These are phyloP conservation scores for Erythrobasidium yunnanense DNA, from an alignment of 768 basidiomycete genomes.

Conservation along the genomic window DNA sequence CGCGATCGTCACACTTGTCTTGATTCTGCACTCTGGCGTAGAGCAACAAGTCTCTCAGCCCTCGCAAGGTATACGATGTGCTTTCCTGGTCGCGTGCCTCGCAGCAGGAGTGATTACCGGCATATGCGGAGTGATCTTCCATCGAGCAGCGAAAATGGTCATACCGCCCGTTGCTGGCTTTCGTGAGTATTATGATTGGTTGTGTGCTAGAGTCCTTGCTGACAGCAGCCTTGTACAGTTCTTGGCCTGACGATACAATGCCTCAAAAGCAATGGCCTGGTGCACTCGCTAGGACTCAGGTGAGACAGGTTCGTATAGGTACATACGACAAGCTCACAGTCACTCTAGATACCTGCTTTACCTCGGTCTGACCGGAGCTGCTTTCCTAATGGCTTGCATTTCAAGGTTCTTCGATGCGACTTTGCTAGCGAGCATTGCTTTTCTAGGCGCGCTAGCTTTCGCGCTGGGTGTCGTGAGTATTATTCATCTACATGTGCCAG, in stretches of 20 bases:
- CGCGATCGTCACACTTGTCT: conserved; percentile 69
- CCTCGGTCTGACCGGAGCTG: conserved; percentile 51
- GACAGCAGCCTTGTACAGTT: neutral
- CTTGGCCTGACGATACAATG: conserved; percentile 78
- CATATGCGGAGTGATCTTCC: conserved; percentile 79
- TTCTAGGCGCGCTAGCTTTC: conserved; percentile 69
- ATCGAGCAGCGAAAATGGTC: conserved; percentile 74
- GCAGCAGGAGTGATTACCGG: conserved; percentile 77
- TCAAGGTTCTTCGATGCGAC: conserved; percentile 24
- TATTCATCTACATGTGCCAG: neutral
- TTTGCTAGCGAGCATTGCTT: conserved; percentile 15
- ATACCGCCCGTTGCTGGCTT: conserved; percentile 68
- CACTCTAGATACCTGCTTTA: conserved; percentile 68
- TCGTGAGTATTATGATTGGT: conserved; percentile 41
- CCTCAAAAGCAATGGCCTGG: conserved; percentile 69
- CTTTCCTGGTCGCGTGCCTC: conserved; percentile 72
- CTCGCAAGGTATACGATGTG: conserved; percentile 62
- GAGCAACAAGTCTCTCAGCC: conserved; percentile 69
- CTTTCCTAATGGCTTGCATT: conserved; percentile 6
- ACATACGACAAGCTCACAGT: neutral
- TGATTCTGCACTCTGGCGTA: conserved; percentile 81
- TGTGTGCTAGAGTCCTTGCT: neutral
- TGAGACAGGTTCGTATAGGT: neutral
- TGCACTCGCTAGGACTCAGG: conserved; percentile 57
- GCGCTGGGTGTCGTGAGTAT: conserved; percentile 59